phyloP scores from a whole-genome alignment of 2,329 filamentous ascomycete genomes.

The Aspergillus sergii region DNA sequence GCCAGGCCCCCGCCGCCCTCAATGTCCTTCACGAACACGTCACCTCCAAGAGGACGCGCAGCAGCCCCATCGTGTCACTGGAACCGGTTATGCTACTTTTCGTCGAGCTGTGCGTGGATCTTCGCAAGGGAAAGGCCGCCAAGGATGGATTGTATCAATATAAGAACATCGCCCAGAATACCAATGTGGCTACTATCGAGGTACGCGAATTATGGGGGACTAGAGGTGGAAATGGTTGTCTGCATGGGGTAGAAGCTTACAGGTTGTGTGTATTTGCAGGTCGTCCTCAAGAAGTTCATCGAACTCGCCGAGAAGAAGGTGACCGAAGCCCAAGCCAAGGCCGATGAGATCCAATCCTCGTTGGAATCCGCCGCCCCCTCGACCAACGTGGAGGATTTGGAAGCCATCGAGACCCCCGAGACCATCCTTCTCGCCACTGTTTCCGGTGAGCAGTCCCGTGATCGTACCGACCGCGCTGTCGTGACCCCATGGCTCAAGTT shows the following conservation, averaged over 20 bases:
- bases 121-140: slow-evolving; percentile 96
- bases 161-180: slow-evolving; percentile 99
- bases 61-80: slow-evolving; percentile 91
- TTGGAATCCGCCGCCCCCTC: slow-evolving; percentile 75
- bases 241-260: slow-evolving; percentile 12
- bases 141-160: slow-evolving; percentile 99
- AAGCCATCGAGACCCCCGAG: slow-evolving; percentile 96
- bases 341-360: slow-evolving; percentile 88
- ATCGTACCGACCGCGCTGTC: slow-evolving; percentile 95
- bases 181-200: slow-evolving; percentile 97
- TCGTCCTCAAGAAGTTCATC: slow-evolving; percentile 97
- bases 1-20: slow-evolving; percentile 88
- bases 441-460: slow-evolving; percentile 94
- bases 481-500: slow-evolving; percentile 99
- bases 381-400: slow-evolving; percentile 86
- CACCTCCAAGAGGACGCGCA: slow-evolving; percentile 95
- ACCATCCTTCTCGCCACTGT: slow-evolving; percentile 97
- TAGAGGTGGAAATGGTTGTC: slow-evolving; percentile 8
- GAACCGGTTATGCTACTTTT: slow-evolving; percentile 99
- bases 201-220: slow-evolving; percentile 46
- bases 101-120: slow-evolving; percentile 93
- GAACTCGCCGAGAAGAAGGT: slow-evolving; percentile 96
- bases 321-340: slow-evolving; percentile 91
- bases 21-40: slow-evolving; percentile 98
- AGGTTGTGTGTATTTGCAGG: slow-evolving; percentile 46